Conservation (phyloP, 805 yeast species). For the Ogataea saltuana region DNA sequence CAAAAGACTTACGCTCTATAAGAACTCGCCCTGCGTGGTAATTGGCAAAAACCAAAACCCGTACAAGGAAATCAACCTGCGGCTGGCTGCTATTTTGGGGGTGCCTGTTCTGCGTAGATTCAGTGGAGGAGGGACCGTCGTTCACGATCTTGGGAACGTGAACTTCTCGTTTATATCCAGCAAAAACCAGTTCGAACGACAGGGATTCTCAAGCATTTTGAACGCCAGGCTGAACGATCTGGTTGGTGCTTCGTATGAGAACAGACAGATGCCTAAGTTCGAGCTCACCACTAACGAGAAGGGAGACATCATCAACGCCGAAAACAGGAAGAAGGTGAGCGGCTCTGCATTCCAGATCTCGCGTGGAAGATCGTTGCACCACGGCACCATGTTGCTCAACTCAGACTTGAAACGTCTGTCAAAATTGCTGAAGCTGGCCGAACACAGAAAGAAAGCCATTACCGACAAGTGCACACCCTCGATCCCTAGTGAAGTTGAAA, state of each 20-base stretch:
- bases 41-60: constrained; percentile 96
- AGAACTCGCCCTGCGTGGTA: constrained; percentile 83
- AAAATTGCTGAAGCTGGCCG: constrained; percentile 48
- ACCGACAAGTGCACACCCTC: constrained; percentile 55
- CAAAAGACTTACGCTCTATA: constrained; percentile 68
- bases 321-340: constrained; percentile 61
- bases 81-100: constrained; percentile 46
- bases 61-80: constrained; percentile 79
- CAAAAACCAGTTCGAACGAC: constrained; percentile 57
- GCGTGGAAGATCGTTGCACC: constrained; percentile 82
- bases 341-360: constrained; percentile 93
- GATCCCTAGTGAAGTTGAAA: constrained; percentile 77
- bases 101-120: constrained; percentile 75
- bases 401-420: constrained; percentile 63
- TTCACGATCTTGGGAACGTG: constrained; percentile 86
- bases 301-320: constrained; percentile 69
- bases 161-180: constrained; percentile 81
- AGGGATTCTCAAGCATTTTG: constrained; percentile 44
- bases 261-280: constrained; percentile 19
- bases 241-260: constrained; percentile 6
- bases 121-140: constrained; percentile 97
- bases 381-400: constrained; percentile 88
- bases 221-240: constrained; percentile 24
- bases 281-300: constrained; percentile 60
- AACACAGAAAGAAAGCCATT: constrained; percentile 22